Conservation (phyloP, 73 alveolate genomes). For the Paramecium caudatum region DNA sequence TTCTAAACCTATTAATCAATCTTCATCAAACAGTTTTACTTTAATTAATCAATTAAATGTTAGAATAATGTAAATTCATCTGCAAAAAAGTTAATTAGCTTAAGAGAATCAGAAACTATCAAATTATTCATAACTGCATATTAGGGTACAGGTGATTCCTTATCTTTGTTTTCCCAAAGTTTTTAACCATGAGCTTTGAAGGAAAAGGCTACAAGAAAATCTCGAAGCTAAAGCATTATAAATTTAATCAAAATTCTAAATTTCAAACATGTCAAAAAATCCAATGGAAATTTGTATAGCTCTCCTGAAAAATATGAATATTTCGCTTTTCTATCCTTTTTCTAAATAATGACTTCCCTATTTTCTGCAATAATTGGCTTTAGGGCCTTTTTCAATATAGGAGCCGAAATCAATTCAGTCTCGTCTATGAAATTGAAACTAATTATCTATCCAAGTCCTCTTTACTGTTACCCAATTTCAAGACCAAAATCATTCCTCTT, state of each 20-base stretch:
- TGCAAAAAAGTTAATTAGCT: not conserved
- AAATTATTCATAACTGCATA: slow-evolving; percentile 31
- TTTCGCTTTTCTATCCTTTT: not conserved
- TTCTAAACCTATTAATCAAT: too few relatives aligned
- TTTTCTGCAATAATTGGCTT: not conserved
- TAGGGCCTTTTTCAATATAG: not conserved
- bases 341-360: not conserved
- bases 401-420: not conserved
- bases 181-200: not conserved
- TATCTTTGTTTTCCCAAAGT: too few relatives aligned
- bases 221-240: not conserved
- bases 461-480: not conserved
- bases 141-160: too few relatives aligned
- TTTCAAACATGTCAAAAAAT: not conserved
- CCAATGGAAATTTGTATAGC: slow-evolving; percentile 17
- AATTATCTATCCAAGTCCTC: not conserved
- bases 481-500: not conserved
- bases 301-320: slow-evolving; percentile 54
- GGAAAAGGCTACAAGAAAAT: not conserved
- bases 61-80: not conserved
- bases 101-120: not conserved
- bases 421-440: not conserved
- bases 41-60: slow-evolving; percentile 6
- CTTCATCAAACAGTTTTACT: not conserved
- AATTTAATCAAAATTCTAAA: slow-evolving; percentile 7